Base-by-base conservation (phyloP, 257 asterid genomes). In the Haberlea rhodopensis region DNA sequence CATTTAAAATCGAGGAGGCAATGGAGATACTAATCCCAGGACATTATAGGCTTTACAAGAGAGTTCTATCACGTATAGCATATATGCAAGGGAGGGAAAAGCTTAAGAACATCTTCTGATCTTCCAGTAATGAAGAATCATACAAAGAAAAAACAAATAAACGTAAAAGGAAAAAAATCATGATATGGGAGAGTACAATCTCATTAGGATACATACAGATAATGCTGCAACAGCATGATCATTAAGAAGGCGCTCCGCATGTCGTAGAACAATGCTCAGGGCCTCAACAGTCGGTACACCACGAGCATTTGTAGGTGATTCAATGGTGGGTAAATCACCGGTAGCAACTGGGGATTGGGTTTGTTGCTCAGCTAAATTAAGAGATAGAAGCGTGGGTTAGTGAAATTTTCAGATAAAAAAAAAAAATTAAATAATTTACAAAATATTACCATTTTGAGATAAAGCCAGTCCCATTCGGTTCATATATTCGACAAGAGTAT, bases 401-500 rank as follows among this genome's bases (percentile, higher is more conserved):
- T 67, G 19, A 61, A 52, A 25, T 21, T 65, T 63, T 66, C 65
- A 48, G 52, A 45, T 56, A 54, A 37, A 6, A 58, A 32, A 49
- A 65, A 19, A 51, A 37, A 53, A 60, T 57, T 19, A 59, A 66
- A 71, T 49, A 59, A 78, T 15, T 53, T 18, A 26, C 34, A 31
- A 52, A 29, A 24, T 32, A 66, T 69, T 74, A 90, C 96, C 99
- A 71, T 77, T 86, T 68, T 67, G 87, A 26, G 84, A 75, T 49
- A 94, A 76, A 34, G 82, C 88, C 22, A 43, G 73, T 78, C 88
- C 96, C 97, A 94, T 83, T 63, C 73, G 89, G 72, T 81, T 85
- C 73, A 94, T 87, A 72, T 86, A 94, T 73, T 86, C 96, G 5
- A 70, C 52, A 67, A 94, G 87, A 3, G 99, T 94, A 86, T 73